Conservation (phyloP, 257 asterid genomes). For the Petunia secreta region DNA sequence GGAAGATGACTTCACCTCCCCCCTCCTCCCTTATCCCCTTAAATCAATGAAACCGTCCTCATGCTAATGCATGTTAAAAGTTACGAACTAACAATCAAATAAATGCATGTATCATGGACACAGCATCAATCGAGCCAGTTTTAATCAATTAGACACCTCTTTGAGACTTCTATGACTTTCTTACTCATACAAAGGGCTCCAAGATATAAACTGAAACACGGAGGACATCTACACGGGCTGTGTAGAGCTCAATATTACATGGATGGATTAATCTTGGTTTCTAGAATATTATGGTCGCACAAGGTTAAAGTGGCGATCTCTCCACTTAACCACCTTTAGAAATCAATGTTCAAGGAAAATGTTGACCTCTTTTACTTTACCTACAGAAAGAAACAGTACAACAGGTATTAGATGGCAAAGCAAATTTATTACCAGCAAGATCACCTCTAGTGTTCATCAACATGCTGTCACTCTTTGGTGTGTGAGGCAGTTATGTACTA, state of each 20-base stretch:
- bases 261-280: not conserved
- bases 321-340: too few species aligned
- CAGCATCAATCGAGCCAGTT: not conserved
- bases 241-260: not conserved
- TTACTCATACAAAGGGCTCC: not conserved
- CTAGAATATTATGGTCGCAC: not conserved
- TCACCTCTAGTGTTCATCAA: conserved; percentile 11
- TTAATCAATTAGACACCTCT: not conserved
- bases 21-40: not conserved
- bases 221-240: not conserved
- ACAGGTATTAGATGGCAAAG: not conserved
- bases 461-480: not conserved
- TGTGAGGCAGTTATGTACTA: not conserved
- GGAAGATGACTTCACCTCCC: not conserved
- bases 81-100: not conserved
- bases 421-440: not conserved
- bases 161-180: not conserved
- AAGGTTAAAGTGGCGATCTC: not conserved
- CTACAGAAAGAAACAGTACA: conserved; percentile 9
- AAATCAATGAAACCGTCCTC: too few species aligned
- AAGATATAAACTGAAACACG: not conserved
- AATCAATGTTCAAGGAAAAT: too few species aligned
- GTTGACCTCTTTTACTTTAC: not conserved
- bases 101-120: conserved; percentile 4
- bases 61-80: not conserved